These are phyloP conservation scores for Microbotryum lychnidis-dioicae DNA, from an alignment of 1,284 basidiomycete species.

Conservation along the genomic window DNA sequence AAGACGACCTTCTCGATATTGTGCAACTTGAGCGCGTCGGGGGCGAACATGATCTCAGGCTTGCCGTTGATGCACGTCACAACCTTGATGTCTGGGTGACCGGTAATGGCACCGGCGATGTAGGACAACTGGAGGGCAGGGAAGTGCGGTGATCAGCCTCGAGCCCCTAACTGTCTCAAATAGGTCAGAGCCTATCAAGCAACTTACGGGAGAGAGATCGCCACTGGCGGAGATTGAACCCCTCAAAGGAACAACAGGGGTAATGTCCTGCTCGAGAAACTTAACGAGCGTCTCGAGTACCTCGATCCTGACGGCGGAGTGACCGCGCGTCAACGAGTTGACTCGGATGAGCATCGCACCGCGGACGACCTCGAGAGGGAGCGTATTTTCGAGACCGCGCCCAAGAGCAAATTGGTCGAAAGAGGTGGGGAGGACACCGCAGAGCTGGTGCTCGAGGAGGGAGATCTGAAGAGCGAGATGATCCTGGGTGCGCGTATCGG, in stretches of 20 bases:
- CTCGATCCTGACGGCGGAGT: conserved; percentile 74
- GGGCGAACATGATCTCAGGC: conserved; percentile 21
- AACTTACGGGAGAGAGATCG: conserved; percentile 39
- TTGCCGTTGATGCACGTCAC: conserved; percentile 19
- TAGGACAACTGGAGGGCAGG: conserved; percentile 61
- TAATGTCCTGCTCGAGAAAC: conserved; percentile 63
- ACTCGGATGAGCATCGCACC: conserved; percentile 77
- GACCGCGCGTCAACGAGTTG: conserved; percentile 75
- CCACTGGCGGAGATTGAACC: conserved; percentile 76
- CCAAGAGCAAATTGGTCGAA: conserved; percentile 53
- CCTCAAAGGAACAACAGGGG: conserved; percentile 72
- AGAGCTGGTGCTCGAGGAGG: conserved; percentile 63
- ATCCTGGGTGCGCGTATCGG: conserved; percentile 62
- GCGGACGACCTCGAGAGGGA: conserved; percentile 86
- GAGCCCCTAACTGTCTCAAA: no score
- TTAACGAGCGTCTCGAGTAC: conserved; percentile 69
- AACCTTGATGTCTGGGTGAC: conserved; percentile 68
- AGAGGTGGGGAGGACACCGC: conserved; percentile 44
- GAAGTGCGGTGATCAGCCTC: conserved; percentile 6
- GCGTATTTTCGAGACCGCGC: conserved; percentile 43
- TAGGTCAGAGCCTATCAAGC: neutral
- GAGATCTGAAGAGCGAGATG: conserved; percentile 63
- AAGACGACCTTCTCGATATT: conserved; percentile 60
- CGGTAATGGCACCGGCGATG: conserved; percentile 67
- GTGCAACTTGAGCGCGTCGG: conserved; percentile 58